Base-by-base conservation (phyloP, 1,284 basidiomycete genomes). In the Cutaneotrichosporon cyanovorans region DNA sequence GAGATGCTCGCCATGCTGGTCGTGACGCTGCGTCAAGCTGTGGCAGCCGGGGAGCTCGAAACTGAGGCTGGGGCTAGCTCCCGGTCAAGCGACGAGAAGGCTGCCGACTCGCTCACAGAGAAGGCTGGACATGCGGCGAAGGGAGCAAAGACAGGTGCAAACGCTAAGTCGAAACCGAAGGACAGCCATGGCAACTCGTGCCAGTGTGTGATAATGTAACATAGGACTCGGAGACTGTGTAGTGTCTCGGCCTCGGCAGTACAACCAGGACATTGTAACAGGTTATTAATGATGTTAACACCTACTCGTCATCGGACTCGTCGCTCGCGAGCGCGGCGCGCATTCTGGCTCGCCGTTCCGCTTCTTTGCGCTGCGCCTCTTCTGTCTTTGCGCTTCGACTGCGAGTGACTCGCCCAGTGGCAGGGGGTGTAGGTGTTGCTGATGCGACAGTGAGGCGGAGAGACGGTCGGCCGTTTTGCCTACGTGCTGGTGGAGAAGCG, bases 371-470 rank as follows among this genome's bases (percentile, higher is more conserved):
- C 28, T 47, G 34, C 42, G 60, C 51, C 37, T 55, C 52, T 22
- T 52, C 60, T 10, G 46, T 57, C 51, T 61, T 63, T 10, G 53
- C 47, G 5, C 46, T 53, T 11, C 61, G 54, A 32, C 58, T 60
- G 11, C 62, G 49, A 11, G 32, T 34, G 16, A 34, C 32, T 8
- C 32, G 11, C 6, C 14, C 32, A 7, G 14, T 16, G 16, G 32
- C 8, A 6, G 32, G 9, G 5, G 32, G 14, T 16, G 16, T 16
- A 15, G 32, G 32, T 15, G 32, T 5, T 5, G 32, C 15, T 31
- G n/a, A n/a, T 28, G 7, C 12, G 25, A 28, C 7, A 7, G 25
- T 28, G 12, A 28, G 25, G 25, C 25, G 25, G 25, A 28, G 7
- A 7, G 25, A 7, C 25, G 25, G 25, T 7, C 32, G 32, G 32